phyloP scores from a whole-genome alignment of 179 eudicot genomes.

The Silene coronaria region DNA sequence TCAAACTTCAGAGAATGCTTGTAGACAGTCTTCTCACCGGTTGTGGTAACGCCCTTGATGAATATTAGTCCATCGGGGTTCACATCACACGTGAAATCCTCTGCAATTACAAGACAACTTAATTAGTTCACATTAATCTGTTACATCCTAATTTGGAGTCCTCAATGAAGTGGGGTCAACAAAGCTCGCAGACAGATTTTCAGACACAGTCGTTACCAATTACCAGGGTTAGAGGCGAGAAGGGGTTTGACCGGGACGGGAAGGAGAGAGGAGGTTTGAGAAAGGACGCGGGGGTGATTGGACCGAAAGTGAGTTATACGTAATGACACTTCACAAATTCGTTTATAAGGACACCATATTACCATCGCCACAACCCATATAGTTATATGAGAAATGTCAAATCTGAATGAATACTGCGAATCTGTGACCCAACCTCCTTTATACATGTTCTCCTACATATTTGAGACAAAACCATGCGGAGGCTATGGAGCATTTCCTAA shows the following conservation, averaged over 20 bases:
- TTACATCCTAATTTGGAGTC: background rate
- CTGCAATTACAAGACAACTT: constrained; percentile 34
- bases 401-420: background rate
- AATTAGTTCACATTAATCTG: constrained; percentile 10
- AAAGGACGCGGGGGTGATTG: no score
- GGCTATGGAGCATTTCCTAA: background rate
- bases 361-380: no score
- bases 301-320: no score
- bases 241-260: no score
- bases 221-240: no score
- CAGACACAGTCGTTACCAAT: no score
- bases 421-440: no score
- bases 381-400: background rate
- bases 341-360: no score
- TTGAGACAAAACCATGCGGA: background rate
- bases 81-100: constrained; percentile 73
- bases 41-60: constrained; percentile 67
- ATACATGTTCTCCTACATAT: no score
- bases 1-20: constrained; percentile 50
- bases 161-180: background rate
- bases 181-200: background rate
- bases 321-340: no score
- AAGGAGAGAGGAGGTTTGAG: no score
- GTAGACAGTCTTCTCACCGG: constrained; percentile 57
- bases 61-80: constrained; percentile 54